A percentile compares a stretch with the other conserved stretches of the same genome.
These are phyloP conservation scores for Entomortierella parvispora DNA, from an alignment of 192 early-diverging fungal species.

Conservation along the genomic window DNA sequence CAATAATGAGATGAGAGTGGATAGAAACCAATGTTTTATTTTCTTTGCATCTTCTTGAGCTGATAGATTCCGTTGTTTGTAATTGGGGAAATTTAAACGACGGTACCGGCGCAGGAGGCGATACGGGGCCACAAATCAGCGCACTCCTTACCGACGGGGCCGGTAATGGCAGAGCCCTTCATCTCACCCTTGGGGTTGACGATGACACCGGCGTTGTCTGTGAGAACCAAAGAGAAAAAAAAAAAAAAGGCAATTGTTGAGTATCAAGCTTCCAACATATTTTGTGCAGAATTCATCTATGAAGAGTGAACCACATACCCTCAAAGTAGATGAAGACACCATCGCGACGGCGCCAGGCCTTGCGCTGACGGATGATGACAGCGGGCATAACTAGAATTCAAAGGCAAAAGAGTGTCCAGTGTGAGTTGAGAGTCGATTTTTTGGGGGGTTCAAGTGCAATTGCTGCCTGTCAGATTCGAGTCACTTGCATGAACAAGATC, in stretches of 20 bases:
- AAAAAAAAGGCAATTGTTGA: neutral
- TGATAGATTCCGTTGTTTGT: conserved; percentile 19
- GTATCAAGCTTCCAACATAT: conserved; percentile 5
- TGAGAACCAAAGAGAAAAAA: conserved; percentile 12
- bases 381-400: conserved; percentile 89
- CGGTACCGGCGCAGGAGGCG: conserved; percentile 89
- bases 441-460: neutral
- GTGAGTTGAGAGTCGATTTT: neutral
- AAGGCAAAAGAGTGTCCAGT: conserved; percentile 10
- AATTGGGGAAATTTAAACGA: conserved; percentile 59
- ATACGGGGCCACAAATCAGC: conserved; percentile 99
- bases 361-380: conserved; percentile 98
- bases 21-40: conserved; percentile 28
- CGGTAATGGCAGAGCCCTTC: conserved; percentile 99
- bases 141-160: conserved; percentile 99
- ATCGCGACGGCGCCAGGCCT: conserved; percentile 98
- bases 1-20: too few relatives aligned
- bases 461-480: neutral
- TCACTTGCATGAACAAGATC: neutral
- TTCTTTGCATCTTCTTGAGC: conserved; percentile 50
- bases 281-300: neutral
- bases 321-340: conserved; percentile 99
- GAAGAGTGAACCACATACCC: conserved; percentile 53
- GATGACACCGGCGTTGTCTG: conserved; percentile 99
- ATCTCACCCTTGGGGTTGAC: conserved; percentile 99